phyloP scores from a whole-genome alignment of 2,329 filamentous ascomycete genomes.

The Fusarium setosum region DNA sequence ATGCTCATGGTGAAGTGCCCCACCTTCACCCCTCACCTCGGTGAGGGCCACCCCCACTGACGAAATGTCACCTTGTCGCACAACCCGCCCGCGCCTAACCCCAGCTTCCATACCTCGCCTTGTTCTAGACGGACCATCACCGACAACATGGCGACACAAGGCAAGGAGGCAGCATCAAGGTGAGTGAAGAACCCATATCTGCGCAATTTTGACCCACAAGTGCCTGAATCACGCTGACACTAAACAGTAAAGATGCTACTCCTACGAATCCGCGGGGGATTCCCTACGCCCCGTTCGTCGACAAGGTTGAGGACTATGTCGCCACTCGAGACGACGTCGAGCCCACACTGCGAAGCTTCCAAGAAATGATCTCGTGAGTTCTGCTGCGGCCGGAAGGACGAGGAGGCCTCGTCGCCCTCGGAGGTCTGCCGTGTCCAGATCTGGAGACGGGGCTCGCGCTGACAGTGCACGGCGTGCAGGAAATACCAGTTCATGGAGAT shows the following conservation, averaged over 20 bases:
- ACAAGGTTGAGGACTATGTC: conserved; percentile 90
- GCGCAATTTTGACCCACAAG: background rate
- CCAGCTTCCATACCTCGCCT: conserved; percentile 38
- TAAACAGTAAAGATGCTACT: conserved; percentile 58
- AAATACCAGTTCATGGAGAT: conserved; percentile 99
- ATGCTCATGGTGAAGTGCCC: conserved; percentile 34
- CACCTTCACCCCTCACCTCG: conserved; percentile 44
- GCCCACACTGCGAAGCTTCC: conserved; percentile 82
- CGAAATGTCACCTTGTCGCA: conserved; percentile 46
- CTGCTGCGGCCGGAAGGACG: conserved; percentile 13
- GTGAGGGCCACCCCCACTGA: conserved; percentile 44
- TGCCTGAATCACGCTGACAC: conserved; percentile 23
- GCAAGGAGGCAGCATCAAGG: conserved; percentile 51
- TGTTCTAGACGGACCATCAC: conserved; percentile 33
- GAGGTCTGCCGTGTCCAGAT: conserved; percentile 17
- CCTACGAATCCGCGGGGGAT: conserved; percentile 85
- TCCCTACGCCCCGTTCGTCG: conserved; percentile 85
- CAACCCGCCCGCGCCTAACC: conserved; percentile 39
- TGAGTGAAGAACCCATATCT: conserved; percentile 31
- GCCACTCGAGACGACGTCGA: conserved; percentile 83
- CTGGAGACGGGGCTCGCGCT: conserved; percentile 21
- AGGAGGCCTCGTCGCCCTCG: conserved; percentile 8
- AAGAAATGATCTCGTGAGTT: conserved; percentile 91
- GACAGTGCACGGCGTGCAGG: conserved; percentile 59
- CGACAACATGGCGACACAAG: conserved; percentile 55